These are phyloP conservation scores for Aspergillus nanangensis DNA, from an alignment of 495 filamentous ascomycete species.

Conservation along the genomic window DNA sequence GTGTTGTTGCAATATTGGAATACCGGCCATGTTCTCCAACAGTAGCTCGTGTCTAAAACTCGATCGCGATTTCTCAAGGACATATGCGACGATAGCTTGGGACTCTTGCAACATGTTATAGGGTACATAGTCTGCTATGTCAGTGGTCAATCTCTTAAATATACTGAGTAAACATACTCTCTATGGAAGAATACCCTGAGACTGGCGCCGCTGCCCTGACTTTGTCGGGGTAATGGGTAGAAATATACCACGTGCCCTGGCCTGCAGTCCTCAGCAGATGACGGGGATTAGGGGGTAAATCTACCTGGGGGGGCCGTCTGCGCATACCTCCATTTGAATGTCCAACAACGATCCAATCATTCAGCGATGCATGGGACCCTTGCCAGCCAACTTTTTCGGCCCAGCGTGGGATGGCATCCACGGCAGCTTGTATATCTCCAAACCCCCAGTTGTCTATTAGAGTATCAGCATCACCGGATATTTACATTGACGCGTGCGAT, in stretches of 20 bases:
- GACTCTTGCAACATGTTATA: slow-evolving; percentile 51
- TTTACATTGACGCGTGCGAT: too few relatives aligned
- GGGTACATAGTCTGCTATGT: slow-evolving; percentile 51
- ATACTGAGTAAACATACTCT: slow-evolving; percentile 32
- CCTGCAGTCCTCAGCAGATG: slow-evolving; percentile 20
- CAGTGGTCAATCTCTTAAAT: slow-evolving; percentile 1
- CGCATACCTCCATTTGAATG: slow-evolving; percentile 53
- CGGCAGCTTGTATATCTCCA: slow-evolving; percentile 51
- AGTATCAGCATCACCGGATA: too few relatives aligned
- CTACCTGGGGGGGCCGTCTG: too few relatives aligned
- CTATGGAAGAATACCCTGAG: slow-evolving; percentile 57
- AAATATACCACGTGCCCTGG: slow-evolving; percentile 54
- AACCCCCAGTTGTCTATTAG: slow-evolving; percentile 50
- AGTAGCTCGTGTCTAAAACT: slow-evolving; percentile 54
- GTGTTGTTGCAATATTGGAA: slow-evolving; percentile 55
- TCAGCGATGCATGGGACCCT: slow-evolving; percentile 37
- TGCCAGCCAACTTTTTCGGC: slow-evolving; percentile 43
- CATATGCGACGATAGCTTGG: slow-evolving; percentile 41
- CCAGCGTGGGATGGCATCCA: slow-evolving; percentile 47
- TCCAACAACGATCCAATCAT: slow-evolving; percentile 50
- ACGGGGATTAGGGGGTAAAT: not conserved
- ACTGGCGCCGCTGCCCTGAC: slow-evolving; percentile 52
- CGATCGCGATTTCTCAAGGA: slow-evolving; percentile 41
- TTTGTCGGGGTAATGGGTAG: slow-evolving; percentile 56
- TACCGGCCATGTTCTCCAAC: slow-evolving; percentile 44